Evolutionary conservation across 352 stramenopile genomes (phyloP), one percentile per base, ranked within the genome.

Genomic region (Globisporangium takayamanum): DNA sequence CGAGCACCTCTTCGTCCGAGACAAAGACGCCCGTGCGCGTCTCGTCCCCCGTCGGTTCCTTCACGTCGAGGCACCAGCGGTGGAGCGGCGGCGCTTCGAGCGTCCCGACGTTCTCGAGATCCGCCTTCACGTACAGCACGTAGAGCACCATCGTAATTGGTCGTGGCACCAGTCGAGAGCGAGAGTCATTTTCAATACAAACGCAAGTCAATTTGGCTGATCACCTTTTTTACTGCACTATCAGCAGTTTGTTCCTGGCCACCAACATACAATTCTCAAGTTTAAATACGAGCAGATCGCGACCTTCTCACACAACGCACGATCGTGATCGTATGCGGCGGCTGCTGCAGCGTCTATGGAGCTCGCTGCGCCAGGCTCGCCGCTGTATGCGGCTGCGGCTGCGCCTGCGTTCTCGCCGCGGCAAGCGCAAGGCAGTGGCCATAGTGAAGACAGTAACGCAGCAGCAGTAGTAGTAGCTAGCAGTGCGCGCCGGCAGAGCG

Each of bases 121-220:
- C 84, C 11, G 83, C 87, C 68, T 94, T 94, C 14, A 95, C 76
- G 65, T 89, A 92, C 51, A 95, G 72, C 70, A 94, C 80, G 63
- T 85, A 90, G 30, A 94, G 69, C 63, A 92, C 84, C 84, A 94
- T 94, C 10, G 15, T 67, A 44, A 49, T 55, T 53, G 33, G 61
- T 36, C 14, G 25, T 41, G 48, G 11, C 11, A 18, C 4, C 39
- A 14, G 14, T 53, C 18, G 11, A 22, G 5, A 14, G n/a, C 7
- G 15, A 51, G 7, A 33, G 5, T 11, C n/a, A 7, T 50, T 20
- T 26, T 50, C 45, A 50, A 25, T 26, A 50, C n/a, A 16, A 10
- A 50, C 12, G 20, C n/a, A 50, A 12, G 7, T 25, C 12, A 26
- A 20, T 22, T 52, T 47, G 30, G 15, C 18, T 57, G 28, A 36